Percentiles rank a stretch among this genome's conserved stretches.
Conservation (phyloP, 2,329 filamentous ascomycete genomes). For the Hymenoscyphus scutula region DNA sequence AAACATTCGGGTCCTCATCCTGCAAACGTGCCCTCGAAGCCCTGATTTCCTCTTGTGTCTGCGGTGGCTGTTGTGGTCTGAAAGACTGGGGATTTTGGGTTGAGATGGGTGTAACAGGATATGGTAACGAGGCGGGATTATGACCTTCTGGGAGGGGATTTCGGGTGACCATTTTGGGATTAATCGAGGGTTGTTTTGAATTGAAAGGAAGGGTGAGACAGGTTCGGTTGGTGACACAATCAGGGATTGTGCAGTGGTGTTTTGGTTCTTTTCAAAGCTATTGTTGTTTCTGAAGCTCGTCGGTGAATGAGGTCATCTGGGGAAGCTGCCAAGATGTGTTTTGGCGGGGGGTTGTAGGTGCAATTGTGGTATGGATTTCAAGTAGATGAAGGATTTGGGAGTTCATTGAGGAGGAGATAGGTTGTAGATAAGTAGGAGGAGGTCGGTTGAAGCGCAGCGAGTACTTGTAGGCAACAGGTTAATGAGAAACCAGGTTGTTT, state of each 20-base stretch:
- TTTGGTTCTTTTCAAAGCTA: not conserved
- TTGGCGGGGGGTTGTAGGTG: not conserved
- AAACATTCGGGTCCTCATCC: slow-evolving; percentile 25
- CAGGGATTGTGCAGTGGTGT: not conserved
- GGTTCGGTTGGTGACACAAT: not conserved
- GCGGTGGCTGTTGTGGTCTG: slow-evolving; percentile 20
- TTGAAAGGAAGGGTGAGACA: not conserved
- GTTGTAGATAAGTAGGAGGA: not conserved
- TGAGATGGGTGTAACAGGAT: slow-evolving; percentile 28
- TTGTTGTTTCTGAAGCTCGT: not conserved
- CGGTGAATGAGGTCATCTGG: not conserved
- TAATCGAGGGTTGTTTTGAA: not conserved
- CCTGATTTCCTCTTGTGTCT: slow-evolving; percentile 19
- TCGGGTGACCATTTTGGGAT: slow-evolving; percentile 31
- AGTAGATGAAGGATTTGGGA: not conserved
- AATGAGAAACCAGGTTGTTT: not conserved
- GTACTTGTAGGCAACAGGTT: not conserved
- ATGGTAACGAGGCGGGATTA: slow-evolving; percentile 22
- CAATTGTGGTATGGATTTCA: not conserved
- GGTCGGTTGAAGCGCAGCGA: not conserved
- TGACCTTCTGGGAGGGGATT: slow-evolving; percentile 30
- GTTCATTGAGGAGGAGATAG: not conserved
- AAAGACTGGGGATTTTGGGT: slow-evolving; percentile 17
- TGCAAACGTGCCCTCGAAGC: slow-evolving; percentile 20
- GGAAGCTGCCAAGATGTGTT: not conserved